Conservation (phyloP, 2,329 filamentous ascomycete genomes). For the Lachnellula occidentalis region DNA sequence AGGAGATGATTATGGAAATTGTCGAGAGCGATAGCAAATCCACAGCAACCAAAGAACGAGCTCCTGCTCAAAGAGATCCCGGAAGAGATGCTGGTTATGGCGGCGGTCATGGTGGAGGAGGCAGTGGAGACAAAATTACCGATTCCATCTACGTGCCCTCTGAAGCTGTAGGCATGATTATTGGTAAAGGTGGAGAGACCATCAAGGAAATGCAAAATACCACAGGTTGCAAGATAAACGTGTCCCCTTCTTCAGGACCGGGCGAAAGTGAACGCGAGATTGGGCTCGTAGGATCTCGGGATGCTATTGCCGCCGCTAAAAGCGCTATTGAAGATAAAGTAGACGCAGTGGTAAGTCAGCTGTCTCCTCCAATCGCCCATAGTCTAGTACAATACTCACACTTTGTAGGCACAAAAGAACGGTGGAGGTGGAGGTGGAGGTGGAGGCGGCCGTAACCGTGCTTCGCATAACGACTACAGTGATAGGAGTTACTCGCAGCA, state of each 20-base stretch:
- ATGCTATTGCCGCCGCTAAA: conserved; percentile 77
- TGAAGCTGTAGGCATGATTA: conserved; percentile 93
- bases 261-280: conserved; percentile 81
- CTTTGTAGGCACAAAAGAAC: conserved; percentile 45
- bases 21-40: conserved; percentile 79
- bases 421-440: conserved; percentile 43
- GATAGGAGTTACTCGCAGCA: conserved; percentile 47
- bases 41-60: conserved; percentile 31
- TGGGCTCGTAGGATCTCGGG: conserved; percentile 70
- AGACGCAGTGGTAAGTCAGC: conserved; percentile 68
- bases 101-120: conserved; percentile 37
- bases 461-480: conserved; percentile 48
- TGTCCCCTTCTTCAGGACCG: conserved; percentile 72
- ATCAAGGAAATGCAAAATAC: conserved; percentile 89
- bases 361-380: background rate
- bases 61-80: conserved; percentile 39
- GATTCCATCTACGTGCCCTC: conserved; percentile 83
- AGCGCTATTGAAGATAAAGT: conserved; percentile 86
- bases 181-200: conserved; percentile 88
- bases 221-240: conserved; percentile 92
- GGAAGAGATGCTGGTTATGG: conserved; percentile 38
- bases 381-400: conserved; percentile 13
- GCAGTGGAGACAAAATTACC: conserved; percentile 62
- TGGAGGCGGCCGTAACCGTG: conserved; percentile 38
- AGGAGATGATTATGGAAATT: conserved; percentile 87